Percentiles rank a stretch among this genome's conserved stretches.
These are phyloP conservation scores for Coelastrella sp. DNA, from an alignment of 139 green algal genomes.

Conservation along the genomic window DNA sequence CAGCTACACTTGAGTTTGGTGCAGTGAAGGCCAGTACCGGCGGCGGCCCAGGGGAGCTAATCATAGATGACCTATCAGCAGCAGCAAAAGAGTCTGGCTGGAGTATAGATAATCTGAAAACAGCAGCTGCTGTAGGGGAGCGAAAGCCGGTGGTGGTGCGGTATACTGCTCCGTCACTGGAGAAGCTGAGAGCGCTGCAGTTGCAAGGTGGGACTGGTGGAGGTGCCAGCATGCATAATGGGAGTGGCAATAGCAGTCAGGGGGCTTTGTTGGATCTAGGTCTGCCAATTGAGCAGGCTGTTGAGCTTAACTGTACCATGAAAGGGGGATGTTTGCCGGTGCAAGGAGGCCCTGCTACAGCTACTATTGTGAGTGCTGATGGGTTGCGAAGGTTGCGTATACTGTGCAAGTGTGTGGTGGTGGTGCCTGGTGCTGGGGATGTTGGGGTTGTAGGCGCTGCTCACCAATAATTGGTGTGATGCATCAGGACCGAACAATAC, in stretches of 20 bases:
- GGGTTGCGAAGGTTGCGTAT: neutral
- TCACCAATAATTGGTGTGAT: neutral
- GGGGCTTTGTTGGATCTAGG: neutral
- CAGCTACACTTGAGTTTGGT: constrained; percentile 52
- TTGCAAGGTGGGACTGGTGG: neutral
- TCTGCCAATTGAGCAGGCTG: neutral
- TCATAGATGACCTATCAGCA: constrained; percentile 55
- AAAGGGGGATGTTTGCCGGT: constrained; percentile 21
- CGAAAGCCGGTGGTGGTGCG: constrained; percentile 49
- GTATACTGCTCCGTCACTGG: constrained; percentile 38
- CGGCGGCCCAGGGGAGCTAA: constrained; percentile 54
- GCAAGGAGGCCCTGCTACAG: neutral
- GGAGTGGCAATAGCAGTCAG: neutral
- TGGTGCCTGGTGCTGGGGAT: neutral
- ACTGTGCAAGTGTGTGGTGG: constrained; percentile 14
- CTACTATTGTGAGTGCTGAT: neutral
- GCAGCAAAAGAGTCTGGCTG: constrained; percentile 63
- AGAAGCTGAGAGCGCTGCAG: constrained; percentile 7
- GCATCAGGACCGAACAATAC: neutral
- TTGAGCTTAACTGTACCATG: constrained; percentile 15
- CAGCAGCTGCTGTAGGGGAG: constrained; percentile 58
- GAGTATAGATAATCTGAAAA: constrained; percentile 50
- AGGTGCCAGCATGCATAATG: neutral
- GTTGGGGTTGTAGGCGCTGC: neutral
- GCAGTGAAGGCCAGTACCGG: constrained; percentile 56